phyloP scores from a whole-genome alignment of 2,329 filamentous ascomycete genomes.

The Arachnopeziza araneosa region DNA sequence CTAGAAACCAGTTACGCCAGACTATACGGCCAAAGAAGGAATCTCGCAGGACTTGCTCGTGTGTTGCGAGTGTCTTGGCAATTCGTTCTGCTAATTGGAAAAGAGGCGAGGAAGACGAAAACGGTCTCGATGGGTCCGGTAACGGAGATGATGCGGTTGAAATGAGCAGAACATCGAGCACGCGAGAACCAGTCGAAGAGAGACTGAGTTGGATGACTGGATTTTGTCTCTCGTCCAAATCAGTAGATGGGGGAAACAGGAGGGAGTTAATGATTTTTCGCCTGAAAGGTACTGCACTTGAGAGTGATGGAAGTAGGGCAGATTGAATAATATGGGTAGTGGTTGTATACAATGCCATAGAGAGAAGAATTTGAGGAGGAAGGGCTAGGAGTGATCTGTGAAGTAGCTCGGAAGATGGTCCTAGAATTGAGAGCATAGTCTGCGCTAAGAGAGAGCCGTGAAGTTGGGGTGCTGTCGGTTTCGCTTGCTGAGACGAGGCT shows the following conservation, averaged over 20 bases:
- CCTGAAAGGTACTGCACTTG: conserved; percentile 52
- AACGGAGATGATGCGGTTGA: conserved; percentile 15
- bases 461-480: conserved; percentile 48
- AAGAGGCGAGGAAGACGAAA: conserved; percentile 31
- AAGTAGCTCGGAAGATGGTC: conserved; percentile 61
- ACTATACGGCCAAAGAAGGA: conserved; percentile 60
- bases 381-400: conserved; percentile 65
- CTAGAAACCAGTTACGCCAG: conserved; percentile 71
- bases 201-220: conserved; percentile 36
- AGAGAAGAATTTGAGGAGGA: conserved; percentile 48
- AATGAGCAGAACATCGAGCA: conserved; percentile 60
- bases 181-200: conserved; percentile 58
- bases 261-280: conserved; percentile 58
- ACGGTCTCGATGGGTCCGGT: conserved; percentile 5
- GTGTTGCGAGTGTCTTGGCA: conserved; percentile 54
- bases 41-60: conserved; percentile 57
- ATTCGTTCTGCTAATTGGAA: conserved; percentile 64
- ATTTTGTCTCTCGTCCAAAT: neutral
- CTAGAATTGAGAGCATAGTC: conserved; percentile 69
- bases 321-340: conserved; percentile 60
- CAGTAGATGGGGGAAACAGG: conserved; percentile 30
- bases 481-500: conserved; percentile 20
- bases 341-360: conserved; percentile 50
- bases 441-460: conserved; percentile 82
- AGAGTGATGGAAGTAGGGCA: conserved; percentile 50